Percentiles rank a stretch among this genome's conserved stretches.
These are phyloP conservation scores for Conoideocrella luteorostrata DNA, from an alignment of 2,329 filamentous ascomycete species.

Conservation along the genomic window DNA sequence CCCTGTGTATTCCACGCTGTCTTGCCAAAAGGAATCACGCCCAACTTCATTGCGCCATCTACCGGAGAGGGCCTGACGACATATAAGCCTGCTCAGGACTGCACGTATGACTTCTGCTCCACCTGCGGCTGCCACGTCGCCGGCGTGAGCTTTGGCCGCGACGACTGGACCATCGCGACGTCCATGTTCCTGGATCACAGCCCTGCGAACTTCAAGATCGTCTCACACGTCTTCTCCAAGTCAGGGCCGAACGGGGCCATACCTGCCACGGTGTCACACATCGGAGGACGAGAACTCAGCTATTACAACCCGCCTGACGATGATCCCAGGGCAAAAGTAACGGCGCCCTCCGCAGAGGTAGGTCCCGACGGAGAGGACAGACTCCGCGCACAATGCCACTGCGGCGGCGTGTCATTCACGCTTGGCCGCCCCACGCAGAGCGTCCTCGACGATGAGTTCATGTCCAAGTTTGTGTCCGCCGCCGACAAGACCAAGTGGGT, in stretches of 20 bases:
- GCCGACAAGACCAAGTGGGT: slow-evolving; percentile 35
- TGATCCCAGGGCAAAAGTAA: slow-evolving; percentile 18
- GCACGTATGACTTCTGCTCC: slow-evolving; percentile 37
- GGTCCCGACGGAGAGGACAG: slow-evolving; percentile 30
- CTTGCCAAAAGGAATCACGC: slow-evolving; percentile 27
- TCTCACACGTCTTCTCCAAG: slow-evolving; percentile 29
- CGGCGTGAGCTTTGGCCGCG: slow-evolving; percentile 24
- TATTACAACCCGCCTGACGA: slow-evolving; percentile 30
- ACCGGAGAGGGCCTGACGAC: slow-evolving; percentile 27
- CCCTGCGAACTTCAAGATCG: slow-evolving; percentile 27
- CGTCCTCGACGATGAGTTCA: slow-evolving; percentile 21
- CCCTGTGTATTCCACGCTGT: slow-evolving; percentile 35
- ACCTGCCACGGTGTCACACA: slow-evolving; percentile 25
- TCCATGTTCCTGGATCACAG: slow-evolving; percentile 34
- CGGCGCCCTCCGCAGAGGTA: slow-evolving; percentile 22
- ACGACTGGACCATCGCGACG: slow-evolving; percentile 31
- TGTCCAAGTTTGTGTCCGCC: slow-evolving; percentile 29
- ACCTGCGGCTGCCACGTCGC: slow-evolving; percentile 41
- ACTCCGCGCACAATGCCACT: slow-evolving; percentile 38
- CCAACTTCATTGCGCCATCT: slow-evolving; percentile 34
- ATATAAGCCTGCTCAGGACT: slow-evolving; percentile 26
- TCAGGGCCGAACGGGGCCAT: slow-evolving; percentile 31
- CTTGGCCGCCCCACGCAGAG: slow-evolving; percentile 31
- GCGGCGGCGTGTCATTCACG: slow-evolving; percentile 41
- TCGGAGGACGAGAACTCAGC: slow-evolving; percentile 23